phyloP scores from a whole-genome alignment of 1,284 basidiomycete species.

The Rhodotorula sp. region DNA sequence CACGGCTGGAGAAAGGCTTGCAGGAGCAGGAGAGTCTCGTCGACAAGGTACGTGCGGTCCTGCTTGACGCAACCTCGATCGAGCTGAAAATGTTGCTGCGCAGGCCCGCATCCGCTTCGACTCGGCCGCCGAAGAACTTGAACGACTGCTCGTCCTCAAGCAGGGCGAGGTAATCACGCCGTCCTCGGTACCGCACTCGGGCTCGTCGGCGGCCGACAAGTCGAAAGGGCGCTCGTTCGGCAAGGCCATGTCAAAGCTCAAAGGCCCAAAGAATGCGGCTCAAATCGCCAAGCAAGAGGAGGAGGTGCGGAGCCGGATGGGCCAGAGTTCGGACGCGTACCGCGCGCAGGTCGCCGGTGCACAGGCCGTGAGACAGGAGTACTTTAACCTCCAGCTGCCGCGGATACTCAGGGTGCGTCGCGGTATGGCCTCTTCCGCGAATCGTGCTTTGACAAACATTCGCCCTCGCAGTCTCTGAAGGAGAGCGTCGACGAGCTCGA shows the following conservation, averaged over 20 bases:
- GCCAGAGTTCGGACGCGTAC: slow-evolving; percentile 80
- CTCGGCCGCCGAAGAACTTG: slow-evolving; percentile 86
- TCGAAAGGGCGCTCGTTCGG: slow-evolving; percentile 63
- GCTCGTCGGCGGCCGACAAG: slow-evolving; percentile 37
- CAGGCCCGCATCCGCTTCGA: slow-evolving; percentile 78
- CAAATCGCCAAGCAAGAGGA: slow-evolving; percentile 92
- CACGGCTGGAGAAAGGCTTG: slow-evolving; percentile 79
- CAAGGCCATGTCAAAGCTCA: slow-evolving; percentile 86
- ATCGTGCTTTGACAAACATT: slow-evolving; percentile 1
- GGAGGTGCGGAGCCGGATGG: slow-evolving; percentile 82
- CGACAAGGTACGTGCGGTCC: slow-evolving; percentile 63
- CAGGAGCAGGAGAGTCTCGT: slow-evolving; percentile 84
- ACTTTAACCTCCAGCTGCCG: slow-evolving; percentile 94
- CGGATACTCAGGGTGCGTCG: slow-evolving; percentile 79
- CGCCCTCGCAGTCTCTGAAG: slow-evolving; percentile 70
- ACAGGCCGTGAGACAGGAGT: slow-evolving; percentile 88
- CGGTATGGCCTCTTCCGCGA: background rate
- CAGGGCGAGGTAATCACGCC: slow-evolving; percentile 88
- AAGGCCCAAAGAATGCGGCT: slow-evolving; percentile 82
- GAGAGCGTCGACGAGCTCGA: slow-evolving; percentile 96
- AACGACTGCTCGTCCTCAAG: slow-evolving; percentile 88
- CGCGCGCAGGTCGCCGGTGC: slow-evolving; percentile 87
- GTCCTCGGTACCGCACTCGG: slow-evolving; percentile 54
- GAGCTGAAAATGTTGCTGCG: too few relatives aligned
- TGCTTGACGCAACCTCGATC: too few relatives aligned